Percentiles rank a stretch among this genome's conserved stretches.
phyloP scores from a whole-genome alignment of 768 basidiomycete genomes.

The Inosperma sp. region DNA sequence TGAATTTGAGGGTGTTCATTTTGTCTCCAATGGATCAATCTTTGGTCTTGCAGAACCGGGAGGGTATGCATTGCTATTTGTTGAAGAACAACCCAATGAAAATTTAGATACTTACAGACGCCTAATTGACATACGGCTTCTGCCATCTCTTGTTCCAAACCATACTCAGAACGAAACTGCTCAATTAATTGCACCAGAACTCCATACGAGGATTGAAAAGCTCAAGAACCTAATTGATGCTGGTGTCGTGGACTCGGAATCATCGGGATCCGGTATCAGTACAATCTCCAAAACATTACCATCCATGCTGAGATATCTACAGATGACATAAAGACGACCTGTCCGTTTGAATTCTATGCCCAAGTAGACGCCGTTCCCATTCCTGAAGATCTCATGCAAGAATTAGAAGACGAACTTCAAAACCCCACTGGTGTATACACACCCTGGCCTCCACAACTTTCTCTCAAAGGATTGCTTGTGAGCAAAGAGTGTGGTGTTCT shows the following conservation, averaged over 20 bases:
- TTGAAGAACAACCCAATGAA: background rate
- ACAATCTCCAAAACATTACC: background rate
- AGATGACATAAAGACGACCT: constrained; percentile 52
- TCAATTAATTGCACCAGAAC: constrained; percentile 53
- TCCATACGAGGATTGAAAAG: constrained; percentile 53
- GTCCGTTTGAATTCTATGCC: constrained; percentile 62
- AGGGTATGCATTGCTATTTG: constrained; percentile 46
- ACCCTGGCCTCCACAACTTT: constrained; percentile 48
- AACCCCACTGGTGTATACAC: constrained; percentile 71
- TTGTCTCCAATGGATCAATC: constrained; percentile 68
- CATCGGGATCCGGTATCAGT: constrained; percentile 19
- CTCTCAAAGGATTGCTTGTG: constrained; percentile 60
- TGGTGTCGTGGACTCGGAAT: constrained; percentile 58
- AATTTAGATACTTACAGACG: constrained; percentile 33
- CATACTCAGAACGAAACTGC: constrained; percentile 54
- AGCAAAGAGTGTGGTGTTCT: constrained; percentile 80
- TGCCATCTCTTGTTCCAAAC: constrained; percentile 64
- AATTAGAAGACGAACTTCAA: constrained; percentile 70
- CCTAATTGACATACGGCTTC: constrained; percentile 58
- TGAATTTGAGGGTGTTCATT: constrained; percentile 76
- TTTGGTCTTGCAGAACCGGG: constrained; percentile 64
- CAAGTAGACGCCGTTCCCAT: constrained; percentile 57
- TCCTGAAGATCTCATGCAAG: constrained; percentile 53
- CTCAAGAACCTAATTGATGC: constrained; percentile 59
- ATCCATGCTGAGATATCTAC: background rate